phyloP scores from a whole-genome alignment of 805 yeast species.

The Zygotorulaspora florentina region DNA sequence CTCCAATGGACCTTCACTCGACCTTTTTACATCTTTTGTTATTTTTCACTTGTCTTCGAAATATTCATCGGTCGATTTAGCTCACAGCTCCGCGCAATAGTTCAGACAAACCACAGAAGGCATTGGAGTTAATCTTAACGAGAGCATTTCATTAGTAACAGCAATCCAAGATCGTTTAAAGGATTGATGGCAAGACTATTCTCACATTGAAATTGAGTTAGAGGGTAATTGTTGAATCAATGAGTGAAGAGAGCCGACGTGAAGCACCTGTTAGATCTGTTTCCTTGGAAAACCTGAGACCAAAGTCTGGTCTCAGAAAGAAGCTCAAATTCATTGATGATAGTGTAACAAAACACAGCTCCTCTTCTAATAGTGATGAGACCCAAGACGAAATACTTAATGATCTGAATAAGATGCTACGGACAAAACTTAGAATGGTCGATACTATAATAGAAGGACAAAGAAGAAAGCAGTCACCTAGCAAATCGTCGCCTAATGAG shows the following conservation, averaged over 20 bases:
- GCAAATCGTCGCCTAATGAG: conserved; percentile 26
- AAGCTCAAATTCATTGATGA: conserved; percentile 17
- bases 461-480: conserved; percentile 1
- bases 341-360: conserved; percentile 9
- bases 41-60: neutral
- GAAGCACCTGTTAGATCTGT: conserved; percentile 15
- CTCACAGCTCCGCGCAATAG: too few species aligned
- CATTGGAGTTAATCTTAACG: too few species aligned
- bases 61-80: too few species aligned
- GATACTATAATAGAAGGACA: conserved; percentile 11
- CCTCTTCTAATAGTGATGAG: conserved; percentile 3
- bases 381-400: conserved; percentile 18
- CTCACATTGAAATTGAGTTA: neutral
- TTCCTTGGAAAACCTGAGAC: conserved; percentile 17
- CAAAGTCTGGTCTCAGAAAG: conserved; percentile 8
- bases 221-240: neutral
- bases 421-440: conserved; percentile 23
- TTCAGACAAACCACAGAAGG: too few species aligned
- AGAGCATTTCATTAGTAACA: too few species aligned
- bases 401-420: conserved; percentile 26
- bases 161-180: neutral
- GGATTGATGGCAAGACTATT: neutral
- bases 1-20: neutral
- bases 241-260: conserved; percentile 9
- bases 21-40: neutral